Evolutionary conservation across 306 rosid species (phyloP), one percentile per base, ranked within the genome.

Genomic region (Fagus sylvatica): DNA sequence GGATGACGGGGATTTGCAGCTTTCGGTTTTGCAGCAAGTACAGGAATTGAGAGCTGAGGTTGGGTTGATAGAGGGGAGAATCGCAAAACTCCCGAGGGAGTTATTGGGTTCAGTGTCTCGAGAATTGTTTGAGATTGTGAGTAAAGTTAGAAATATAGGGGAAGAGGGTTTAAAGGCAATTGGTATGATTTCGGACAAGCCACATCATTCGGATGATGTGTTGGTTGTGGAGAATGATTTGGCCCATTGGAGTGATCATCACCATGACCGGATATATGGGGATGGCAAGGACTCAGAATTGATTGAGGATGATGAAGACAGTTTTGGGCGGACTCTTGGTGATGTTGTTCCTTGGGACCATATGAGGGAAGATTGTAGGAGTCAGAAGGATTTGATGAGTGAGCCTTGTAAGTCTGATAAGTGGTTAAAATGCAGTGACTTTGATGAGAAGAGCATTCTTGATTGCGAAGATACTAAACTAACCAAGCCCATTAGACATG

Each of bases 331-430:
- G 73, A 88, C 94, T 6, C 87, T 96, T 16, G 93, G 88, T 53
- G 97, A 95, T 69, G 96, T 91, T 49, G 97, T 87, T 71, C 91
- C 99, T 2, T 96, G 98, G 99, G 99, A 91, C 79, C 98, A 92
- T 74, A 88, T 95, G 80, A 86, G 97, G 83, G 65, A 89, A 6
- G 98, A 88, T 53, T 91, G 97, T 80, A 84, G 93, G 76, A 87
- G 76, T 81, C 86, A 88, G 81, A 96, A 93, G 81, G 98, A 90
- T 80, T 80, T 96, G 65, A 80, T 93, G 3, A 68, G 84, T 5
- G 98, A 93, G 16, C 77, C 89, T 73, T 93, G 97, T 85, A 96
- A 96, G 87, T 84, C 99, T 0, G 99, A 91, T 75, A 96, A 92
- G 90, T 96, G 99, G 99, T 79, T 96, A 78, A 96, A 91, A 80